These are phyloP conservation scores for Vigna unguiculata DNA, from an alignment of 306 rosid genomes.

Conservation along the genomic window DNA sequence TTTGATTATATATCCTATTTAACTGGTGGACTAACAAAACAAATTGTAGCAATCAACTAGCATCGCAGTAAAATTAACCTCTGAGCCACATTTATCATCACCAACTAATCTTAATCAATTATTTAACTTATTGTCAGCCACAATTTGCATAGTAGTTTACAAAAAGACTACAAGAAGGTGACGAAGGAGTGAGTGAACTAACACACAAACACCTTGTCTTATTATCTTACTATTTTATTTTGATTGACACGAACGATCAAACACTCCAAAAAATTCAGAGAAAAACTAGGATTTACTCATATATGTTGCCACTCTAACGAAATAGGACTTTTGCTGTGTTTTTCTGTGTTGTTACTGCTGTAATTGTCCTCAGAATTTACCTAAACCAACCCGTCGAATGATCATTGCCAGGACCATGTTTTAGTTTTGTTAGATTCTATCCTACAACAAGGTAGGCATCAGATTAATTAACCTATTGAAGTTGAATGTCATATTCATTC, in stretches of 20 bases:
- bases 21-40: too few species aligned
- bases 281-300: not conserved
- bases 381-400: not conserved
- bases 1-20: too few species aligned
- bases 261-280: not conserved
- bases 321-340: too few species aligned
- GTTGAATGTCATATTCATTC: slow-evolving; percentile 1
- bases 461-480: not conserved
- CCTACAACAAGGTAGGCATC: not conserved
- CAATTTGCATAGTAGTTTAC: not conserved
- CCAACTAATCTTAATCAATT: not conserved
- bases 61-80: too few species aligned
- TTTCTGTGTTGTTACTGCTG: not conserved
- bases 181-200: not conserved
- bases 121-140: not conserved
- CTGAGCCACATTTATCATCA: too few species aligned
- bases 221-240: not conserved
- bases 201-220: not conserved
- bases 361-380: not conserved
- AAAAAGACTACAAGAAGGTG: not conserved
- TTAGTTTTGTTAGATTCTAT: not conserved
- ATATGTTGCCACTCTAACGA: not conserved
- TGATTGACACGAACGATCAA: not conserved
- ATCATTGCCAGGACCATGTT: not conserved
- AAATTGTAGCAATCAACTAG: too few species aligned